These are phyloP conservation scores for Gnomoniopsis smithogilvyi DNA, from an alignment of 2,329 filamentous ascomycete genomes.

Conservation along the genomic window DNA sequence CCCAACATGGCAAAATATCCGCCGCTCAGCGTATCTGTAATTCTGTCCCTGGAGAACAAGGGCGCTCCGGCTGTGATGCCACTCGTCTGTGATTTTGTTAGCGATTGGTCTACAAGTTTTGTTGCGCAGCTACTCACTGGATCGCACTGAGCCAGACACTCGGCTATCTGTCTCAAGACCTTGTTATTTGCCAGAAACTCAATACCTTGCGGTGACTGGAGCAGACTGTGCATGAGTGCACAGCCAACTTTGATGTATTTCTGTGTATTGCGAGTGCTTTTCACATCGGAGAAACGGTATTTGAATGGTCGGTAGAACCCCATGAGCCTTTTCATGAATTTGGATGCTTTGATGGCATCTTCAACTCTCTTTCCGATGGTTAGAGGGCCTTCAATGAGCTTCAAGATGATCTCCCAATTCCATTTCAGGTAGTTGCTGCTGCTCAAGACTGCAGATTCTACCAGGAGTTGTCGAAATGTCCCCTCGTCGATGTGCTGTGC, in stretches of 20 bases:
- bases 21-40: conserved; percentile 81
- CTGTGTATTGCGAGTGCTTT: conserved; percentile 88
- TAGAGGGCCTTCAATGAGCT: conserved; percentile 87
- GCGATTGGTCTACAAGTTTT: background rate
- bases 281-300: conserved; percentile 85
- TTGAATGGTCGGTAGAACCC: conserved; percentile 98
- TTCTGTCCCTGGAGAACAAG: conserved; percentile 81
- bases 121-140: conserved; percentile 51
- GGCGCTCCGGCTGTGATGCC: conserved; percentile 78
- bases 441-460: conserved; percentile 82
- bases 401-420: conserved; percentile 93
- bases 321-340: conserved; percentile 91
- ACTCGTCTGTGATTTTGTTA: conserved; percentile 48
- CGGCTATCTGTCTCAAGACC: conserved; percentile 85
- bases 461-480: conserved; percentile 60
- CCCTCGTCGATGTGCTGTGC: conserved; percentile 55
- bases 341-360: conserved; percentile 90
- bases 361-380: conserved; percentile 89
- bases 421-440: conserved; percentile 92
- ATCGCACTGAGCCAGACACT: conserved; percentile 93
- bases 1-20: conserved; percentile 95
- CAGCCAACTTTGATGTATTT: conserved; percentile 91
- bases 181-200: conserved; percentile 90
- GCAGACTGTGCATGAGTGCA: conserved; percentile 77
- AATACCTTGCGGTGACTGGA: conserved; percentile 81